These are phyloP conservation scores for Lactifluus subvellereus DNA, from an alignment of 768 basidiomycete species.

Conservation along the genomic window DNA sequence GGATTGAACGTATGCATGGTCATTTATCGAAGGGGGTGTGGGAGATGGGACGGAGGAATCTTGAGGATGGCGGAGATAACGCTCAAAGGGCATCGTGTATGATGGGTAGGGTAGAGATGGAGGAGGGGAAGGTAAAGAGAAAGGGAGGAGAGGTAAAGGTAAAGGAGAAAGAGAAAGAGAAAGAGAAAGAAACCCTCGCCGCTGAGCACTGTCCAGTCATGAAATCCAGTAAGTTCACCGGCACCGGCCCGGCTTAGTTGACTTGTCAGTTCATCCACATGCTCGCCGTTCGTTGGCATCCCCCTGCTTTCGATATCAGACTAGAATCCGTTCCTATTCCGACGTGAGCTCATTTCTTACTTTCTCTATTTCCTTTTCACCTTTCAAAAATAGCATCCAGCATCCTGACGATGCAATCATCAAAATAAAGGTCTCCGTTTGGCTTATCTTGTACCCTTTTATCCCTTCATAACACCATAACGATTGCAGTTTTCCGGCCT, in stretches of 20 bases:
- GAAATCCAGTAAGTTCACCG: no score
- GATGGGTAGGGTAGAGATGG: neutral
- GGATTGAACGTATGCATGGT: constrained; percentile 11
- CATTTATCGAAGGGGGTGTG: constrained; percentile 10
- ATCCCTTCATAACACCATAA: neutral
- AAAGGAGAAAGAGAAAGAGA: no score
- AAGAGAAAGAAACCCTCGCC: no score
- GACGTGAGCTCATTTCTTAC: constrained; percentile 34
- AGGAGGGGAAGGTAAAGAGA: neutral
- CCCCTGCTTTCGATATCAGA: constrained; percentile 63
- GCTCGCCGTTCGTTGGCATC: constrained; percentile 44
- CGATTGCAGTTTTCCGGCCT: constrained; percentile 51
- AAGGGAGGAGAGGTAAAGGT: neutral
- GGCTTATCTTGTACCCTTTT: neutral
- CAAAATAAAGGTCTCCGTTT: constrained; percentile 52
- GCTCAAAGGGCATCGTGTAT: constrained; percentile 23
- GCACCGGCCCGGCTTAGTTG: constrained; percentile 34
- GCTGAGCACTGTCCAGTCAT: no score
- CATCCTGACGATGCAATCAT: constrained; percentile 76
- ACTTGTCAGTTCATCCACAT: neutral
- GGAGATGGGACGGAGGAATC: constrained; percentile 10
- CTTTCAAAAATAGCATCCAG: constrained; percentile 45
- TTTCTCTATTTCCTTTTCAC: neutral
- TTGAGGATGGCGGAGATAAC: constrained; percentile 16
- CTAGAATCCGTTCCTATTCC: constrained; percentile 60